These are phyloP conservation scores for Aristolochia californica DNA, from an alignment of 164 flowering plant genomes.

Conservation along the genomic window DNA sequence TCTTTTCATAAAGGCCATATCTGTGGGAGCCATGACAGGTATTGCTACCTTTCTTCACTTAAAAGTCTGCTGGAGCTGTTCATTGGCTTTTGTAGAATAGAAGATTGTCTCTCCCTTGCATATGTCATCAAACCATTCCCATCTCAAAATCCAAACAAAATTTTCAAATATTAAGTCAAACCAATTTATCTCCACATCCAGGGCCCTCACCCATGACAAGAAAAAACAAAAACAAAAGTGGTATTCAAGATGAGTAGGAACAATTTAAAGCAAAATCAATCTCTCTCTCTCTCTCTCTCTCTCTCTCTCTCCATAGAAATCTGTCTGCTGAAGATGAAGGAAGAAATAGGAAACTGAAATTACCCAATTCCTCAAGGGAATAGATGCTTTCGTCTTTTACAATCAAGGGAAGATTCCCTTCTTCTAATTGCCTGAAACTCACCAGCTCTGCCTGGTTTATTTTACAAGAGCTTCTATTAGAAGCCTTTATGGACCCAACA, in stretches of 20 bases:
- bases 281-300: too few species aligned
- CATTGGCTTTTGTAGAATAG: constrained; percentile 49
- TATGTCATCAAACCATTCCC: constrained; percentile 18
- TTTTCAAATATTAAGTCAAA: constrained; percentile 22
- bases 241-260: constrained; percentile 18
- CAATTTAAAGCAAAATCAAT: constrained; percentile 19
- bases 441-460: background rate
- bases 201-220: constrained; percentile 8
- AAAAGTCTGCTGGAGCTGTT: constrained; percentile 20
- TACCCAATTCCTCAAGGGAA: constrained; percentile 24
- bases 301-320: too few species aligned
- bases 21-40: constrained; percentile 19
- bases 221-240: background rate
- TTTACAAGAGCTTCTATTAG: background rate
- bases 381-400: constrained; percentile 57
- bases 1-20: constrained; percentile 5
- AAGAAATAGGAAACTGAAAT: constrained; percentile 5
- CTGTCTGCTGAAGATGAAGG: constrained; percentile 1
- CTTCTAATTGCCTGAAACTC: background rate
- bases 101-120: constrained; percentile 48
- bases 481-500: background rate
- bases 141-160: too few species aligned
- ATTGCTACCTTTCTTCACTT: constrained; percentile 18
- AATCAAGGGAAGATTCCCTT: constrained; percentile 22
- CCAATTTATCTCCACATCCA: constrained; percentile 17